These are phyloP conservation scores for Rhodotorula taiwanensis DNA, from an alignment of 768 basidiomycete species.

Conservation along the genomic window DNA sequence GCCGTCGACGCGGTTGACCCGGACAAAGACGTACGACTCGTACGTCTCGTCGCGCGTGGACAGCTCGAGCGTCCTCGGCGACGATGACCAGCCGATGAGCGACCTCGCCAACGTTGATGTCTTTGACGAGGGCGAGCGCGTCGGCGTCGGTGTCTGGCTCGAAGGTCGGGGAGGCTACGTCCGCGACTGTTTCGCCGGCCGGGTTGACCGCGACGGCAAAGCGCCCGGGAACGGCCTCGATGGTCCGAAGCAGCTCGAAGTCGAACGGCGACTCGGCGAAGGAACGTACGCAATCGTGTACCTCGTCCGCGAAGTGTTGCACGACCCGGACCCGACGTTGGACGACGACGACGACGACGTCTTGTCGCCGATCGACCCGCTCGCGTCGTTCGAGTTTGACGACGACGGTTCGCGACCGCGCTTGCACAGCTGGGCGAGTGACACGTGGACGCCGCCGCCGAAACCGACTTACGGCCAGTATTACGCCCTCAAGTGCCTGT, in stretches of 20 bases:
- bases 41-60: slow-evolving; percentile 6
- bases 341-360: slow-evolving; percentile 18
- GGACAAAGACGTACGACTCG: slow-evolving; percentile 13
- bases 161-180: slow-evolving; percentile 62
- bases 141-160: slow-evolving; percentile 61
- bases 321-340: slow-evolving; percentile 30
- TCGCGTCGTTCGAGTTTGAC: slow-evolving; percentile 25
- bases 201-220: slow-evolving; percentile 44
- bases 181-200: slow-evolving; percentile 73
- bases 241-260: slow-evolving; percentile 37
- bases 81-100: background rate
- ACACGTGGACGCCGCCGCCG: slow-evolving; percentile 51
- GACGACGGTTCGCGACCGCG: slow-evolving; percentile 15
- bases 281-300: slow-evolving; percentile 40
- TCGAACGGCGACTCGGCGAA: slow-evolving; percentile 38
- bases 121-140: slow-evolving; percentile 63
- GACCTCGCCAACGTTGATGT: slow-evolving; percentile 42
- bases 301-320: slow-evolving; percentile 41
- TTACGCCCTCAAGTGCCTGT: slow-evolving; percentile 92
- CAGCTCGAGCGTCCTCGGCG: background rate
- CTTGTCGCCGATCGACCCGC: slow-evolving; percentile 37
- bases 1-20: background rate
- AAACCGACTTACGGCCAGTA: slow-evolving; percentile 51
- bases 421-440: slow-evolving; percentile 26
- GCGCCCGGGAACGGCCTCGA: slow-evolving; percentile 30